Base-by-base conservation (phyloP, 257 asterid species). In the Nicotiana attenuata region DNA sequence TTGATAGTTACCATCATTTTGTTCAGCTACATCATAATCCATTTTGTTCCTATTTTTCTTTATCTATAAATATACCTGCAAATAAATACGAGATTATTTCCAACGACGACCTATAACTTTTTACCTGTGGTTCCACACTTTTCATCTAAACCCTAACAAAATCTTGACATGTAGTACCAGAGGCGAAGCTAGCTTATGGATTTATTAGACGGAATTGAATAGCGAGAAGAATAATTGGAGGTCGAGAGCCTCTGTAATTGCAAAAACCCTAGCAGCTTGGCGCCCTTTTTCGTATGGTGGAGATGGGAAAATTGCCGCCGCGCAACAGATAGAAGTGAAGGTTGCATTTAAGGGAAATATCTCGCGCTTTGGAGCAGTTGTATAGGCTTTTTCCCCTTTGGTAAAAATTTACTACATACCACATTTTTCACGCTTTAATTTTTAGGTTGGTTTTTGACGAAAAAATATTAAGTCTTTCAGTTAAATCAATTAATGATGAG, bases 11-110 rank as follows among this genome's bases (percentile, higher is more conserved):
- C 45, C 85, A 80, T 78, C 89, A 85, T 90, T 91, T 83, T 88
- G 94, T 67, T 91, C 94, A 41, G 97, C 91, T 66, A 89, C 95
- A 86, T 91, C 96, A 77, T 90, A 92, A 89, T 95, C 98, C 99
- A 93, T 95, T 87, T 78, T 28, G 81, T 79, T 82, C 83, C 77
- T 75, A 83, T 84, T 87, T 91, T 87, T 89, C 81, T 83, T 94
- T 88, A 90, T 91, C 94, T 88, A 91, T 82, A 83, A 85, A 80
- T n/a, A 80, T n/a, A 88, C 91, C 94, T 91, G 92, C 92, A 89
- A 89, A 86, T 66, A 85, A 88, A 88, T 81, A 86, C 66, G 31
- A 84, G 33, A 90, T 85, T 86, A 91, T 85, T 84, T 89, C 79
- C 69, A 84, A 78, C 77, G 45, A 64, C 29, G 64, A 20, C 22